Conservation (phyloP, 2,329 filamentous ascomycete genomes). For the Microcyclospora pomicola region DNA sequence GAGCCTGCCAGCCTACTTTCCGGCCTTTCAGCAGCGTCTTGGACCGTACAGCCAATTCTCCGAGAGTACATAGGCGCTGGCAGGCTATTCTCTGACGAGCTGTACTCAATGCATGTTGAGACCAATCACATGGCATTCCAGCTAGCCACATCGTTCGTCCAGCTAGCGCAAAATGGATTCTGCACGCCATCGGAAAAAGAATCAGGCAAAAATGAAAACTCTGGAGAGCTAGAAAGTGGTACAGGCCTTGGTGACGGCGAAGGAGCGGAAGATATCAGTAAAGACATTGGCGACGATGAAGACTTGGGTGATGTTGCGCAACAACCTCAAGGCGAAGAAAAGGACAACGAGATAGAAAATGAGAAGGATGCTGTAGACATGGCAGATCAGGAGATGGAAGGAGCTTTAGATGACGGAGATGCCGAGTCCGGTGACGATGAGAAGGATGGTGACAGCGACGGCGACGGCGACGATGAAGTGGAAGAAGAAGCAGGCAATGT, state of each 20-base stretch:
- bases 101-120: constrained; percentile 1
- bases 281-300: constrained; percentile 87
- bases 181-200: constrained; percentile 77
- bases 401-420: constrained; percentile 55
- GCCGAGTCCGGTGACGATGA: constrained; percentile 52
- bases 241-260: constrained; percentile 92
- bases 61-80: constrained; percentile 13
- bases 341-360: constrained; percentile 52
- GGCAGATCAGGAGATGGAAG: constrained; percentile 84
- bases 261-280: constrained; percentile 93
- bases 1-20: neutral
- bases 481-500: constrained; percentile 87
- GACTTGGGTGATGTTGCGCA: constrained; percentile 85
- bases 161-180: constrained; percentile 74
- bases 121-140: constrained; percentile 29
- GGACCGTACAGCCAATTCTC: constrained; percentile 1
- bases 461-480: constrained; percentile 52
- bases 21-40: neutral
- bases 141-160: constrained; percentile 62
- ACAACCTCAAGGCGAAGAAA: constrained; percentile 46
- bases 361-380: constrained; percentile 82
- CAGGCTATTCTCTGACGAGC: neutral
- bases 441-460: constrained; percentile 41
- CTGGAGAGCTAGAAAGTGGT: constrained; percentile 73
- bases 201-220: constrained; percentile 20